Evolutionary conservation across 148 eudicot species (phyloP).

Genomic region (Chenopodium berlandieri): DNA sequence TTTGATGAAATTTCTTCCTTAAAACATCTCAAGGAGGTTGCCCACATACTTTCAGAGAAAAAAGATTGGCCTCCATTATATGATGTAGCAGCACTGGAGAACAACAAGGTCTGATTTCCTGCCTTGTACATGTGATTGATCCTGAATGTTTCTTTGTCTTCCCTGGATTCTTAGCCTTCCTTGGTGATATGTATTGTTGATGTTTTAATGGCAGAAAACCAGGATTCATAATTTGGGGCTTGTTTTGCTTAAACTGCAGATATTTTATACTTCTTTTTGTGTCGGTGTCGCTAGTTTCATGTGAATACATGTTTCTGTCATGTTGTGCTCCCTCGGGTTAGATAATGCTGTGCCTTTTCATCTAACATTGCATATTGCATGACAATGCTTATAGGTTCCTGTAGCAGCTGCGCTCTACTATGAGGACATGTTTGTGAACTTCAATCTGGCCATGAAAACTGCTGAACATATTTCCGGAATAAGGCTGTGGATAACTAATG

Average conservation of each 20-base stretch:
- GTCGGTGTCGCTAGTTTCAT: too few relatives aligned
- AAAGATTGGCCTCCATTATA: slow-evolving; percentile 88
- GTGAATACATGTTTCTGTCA: not conserved
- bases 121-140: not conserved
- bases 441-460: slow-evolving; percentile 71
- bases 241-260: not conserved
- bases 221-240: not conserved
- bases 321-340: not conserved
- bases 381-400: slow-evolving; percentile 58
- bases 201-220: not conserved
- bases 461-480: slow-evolving; percentile 73
- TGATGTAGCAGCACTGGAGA: slow-evolving; percentile 49
- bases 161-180: not conserved
- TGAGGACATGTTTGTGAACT: slow-evolving; percentile 92
- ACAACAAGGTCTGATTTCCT: slow-evolving; percentile 52
- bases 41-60: slow-evolving; percentile 64
- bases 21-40: slow-evolving; percentile 71
- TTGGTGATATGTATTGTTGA: not conserved
- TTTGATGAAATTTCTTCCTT: slow-evolving; percentile 77
- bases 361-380: not conserved
- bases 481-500: slow-evolving; percentile 83
- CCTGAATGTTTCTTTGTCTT: not conserved
- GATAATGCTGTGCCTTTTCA: not conserved
- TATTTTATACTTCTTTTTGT: not conserved
- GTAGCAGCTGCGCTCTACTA: slow-evolving; percentile 94